Percentiles rank a stretch among this genome's conserved stretches.
Evolutionary conservation across 345 rosid genomes (phyloP).

Genomic region (Hibiscus mutabilis): DNA sequence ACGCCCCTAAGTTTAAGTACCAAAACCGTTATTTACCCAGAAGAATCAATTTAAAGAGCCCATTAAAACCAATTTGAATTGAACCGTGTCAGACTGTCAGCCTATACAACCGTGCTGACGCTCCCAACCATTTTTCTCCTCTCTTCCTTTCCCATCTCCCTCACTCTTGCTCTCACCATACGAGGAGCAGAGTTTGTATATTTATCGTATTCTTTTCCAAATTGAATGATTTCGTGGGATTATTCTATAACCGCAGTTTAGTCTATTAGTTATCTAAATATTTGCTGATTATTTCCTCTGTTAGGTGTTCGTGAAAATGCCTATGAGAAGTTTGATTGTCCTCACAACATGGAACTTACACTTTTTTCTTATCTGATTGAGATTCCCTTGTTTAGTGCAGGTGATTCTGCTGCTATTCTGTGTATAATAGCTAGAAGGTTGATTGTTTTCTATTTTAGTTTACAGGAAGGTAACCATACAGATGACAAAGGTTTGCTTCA

Average conservation of each 20-base stretch:
- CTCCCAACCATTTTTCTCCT: background rate
- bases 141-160: background rate
- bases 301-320: conserved; percentile 2
- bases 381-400: background rate
- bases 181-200: background rate
- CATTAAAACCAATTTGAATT: too few relatives aligned
- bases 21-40: too few relatives aligned
- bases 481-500: background rate
- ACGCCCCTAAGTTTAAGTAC: too few relatives aligned
- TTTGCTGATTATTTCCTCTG: background rate
- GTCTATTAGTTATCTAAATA: background rate
- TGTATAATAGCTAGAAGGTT: background rate
- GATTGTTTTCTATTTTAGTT: too few relatives aligned
- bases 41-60: too few relatives aligned
- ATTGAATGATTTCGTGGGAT: background rate
- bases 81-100: too few relatives aligned
- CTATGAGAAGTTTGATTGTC: background rate
- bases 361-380: background rate
- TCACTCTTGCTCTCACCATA: background rate
- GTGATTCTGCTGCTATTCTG: background rate
- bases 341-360: background rate
- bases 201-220: background rate
- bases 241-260: background rate
- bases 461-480: too few relatives aligned
- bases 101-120: too few relatives aligned